These are phyloP conservation scores for Dactylella cylindrospora DNA, from an alignment of 2,329 filamentous ascomycete genomes.

Conservation along the genomic window DNA sequence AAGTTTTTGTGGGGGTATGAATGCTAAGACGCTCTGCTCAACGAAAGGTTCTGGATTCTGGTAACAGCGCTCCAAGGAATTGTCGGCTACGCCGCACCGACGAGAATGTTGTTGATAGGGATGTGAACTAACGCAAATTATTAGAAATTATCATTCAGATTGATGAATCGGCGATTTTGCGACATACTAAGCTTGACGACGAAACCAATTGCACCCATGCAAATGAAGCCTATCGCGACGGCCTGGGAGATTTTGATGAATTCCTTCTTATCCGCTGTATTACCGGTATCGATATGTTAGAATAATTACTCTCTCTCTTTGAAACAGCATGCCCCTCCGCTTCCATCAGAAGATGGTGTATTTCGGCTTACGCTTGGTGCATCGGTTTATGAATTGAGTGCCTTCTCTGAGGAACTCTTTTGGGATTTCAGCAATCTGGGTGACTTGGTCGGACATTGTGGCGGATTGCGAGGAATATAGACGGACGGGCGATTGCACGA, in stretches of 20 bases:
- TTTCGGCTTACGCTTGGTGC: slow-evolving; percentile 61
- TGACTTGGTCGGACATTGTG: slow-evolving; percentile 67
- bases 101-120: slow-evolving; percentile 60
- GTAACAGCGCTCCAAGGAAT: too few species aligned
- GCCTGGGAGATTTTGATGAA: slow-evolving; percentile 57
- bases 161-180: not conserved
- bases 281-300: not conserved
- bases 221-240: slow-evolving; percentile 58
- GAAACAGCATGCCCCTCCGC: not conserved
- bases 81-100: slow-evolving; percentile 49
- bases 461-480: slow-evolving; percentile 3
- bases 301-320: not conserved
- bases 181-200: slow-evolving; percentile 57
- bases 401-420: slow-evolving; percentile 66
- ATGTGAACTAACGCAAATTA: slow-evolving; percentile 54
- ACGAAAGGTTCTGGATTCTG: too few species aligned
- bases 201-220: slow-evolving; percentile 60
- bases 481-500: slow-evolving; percentile 1
- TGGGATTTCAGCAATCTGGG: slow-evolving; percentile 70
- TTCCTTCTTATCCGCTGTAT: slow-evolving; percentile 52
- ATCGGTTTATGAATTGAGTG: slow-evolving; percentile 64
- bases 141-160: slow-evolving; percentile 1
- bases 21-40: too few species aligned
- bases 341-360: not conserved
- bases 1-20: too few species aligned